These are phyloP conservation scores for Fraxinus greggii DNA, from an alignment of 305 asterid species.

Conservation along the genomic window DNA sequence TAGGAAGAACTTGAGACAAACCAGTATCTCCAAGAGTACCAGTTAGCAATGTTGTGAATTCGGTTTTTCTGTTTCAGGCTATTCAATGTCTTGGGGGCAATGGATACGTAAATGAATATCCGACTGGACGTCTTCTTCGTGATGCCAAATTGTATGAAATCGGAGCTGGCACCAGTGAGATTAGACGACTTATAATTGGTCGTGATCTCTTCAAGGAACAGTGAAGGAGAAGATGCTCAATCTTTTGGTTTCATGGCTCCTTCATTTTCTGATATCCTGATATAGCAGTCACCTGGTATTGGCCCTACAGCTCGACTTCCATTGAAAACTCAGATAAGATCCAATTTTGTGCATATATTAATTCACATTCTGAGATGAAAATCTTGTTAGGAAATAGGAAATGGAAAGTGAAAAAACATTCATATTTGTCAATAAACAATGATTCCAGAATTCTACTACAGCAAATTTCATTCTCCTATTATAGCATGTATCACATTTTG, in stretches of 20 bases:
- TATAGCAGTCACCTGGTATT: neutral
- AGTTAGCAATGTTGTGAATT: neutral
- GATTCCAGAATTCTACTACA: neutral
- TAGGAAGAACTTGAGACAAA: neutral
- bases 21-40: neutral
- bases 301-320: neutral
- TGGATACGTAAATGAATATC: constrained; percentile 89
- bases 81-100: constrained; percentile 95
- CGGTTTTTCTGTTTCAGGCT: constrained; percentile 58
- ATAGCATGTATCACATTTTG: neutral
- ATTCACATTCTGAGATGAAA: neutral
- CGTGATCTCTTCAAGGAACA: constrained; percentile 76
- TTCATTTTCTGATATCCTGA: neutral
- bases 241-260: neutral
- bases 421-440: neutral
- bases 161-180: constrained; percentile 99
- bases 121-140: constrained; percentile 88
- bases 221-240: constrained; percentile 22
- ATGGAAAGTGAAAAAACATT: neutral
- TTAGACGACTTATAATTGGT: constrained; percentile 81
- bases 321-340: neutral
- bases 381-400: neutral
- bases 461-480: neutral
- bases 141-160: constrained; percentile 93
- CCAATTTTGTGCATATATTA: neutral